Base-by-base conservation (phyloP, 1,284 basidiomycete species). In the Apiotrichum sp. region DNA sequence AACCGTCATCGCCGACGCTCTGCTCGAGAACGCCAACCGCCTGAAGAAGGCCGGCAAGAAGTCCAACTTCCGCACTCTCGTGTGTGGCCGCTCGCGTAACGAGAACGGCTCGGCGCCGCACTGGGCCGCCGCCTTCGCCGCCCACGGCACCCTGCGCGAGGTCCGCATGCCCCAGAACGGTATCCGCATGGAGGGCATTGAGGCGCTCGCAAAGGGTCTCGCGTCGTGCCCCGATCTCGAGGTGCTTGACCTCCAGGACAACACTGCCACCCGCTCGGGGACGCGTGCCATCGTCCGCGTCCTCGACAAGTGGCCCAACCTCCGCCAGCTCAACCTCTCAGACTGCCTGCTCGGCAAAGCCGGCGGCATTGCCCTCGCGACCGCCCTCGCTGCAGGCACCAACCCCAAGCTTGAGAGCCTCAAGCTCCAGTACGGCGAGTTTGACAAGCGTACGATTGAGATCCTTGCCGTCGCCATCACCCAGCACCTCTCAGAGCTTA, bases 101-200 rank as follows among this genome's bases (percentile, higher is more conserved):
- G 93, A 98, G 79, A 87, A 96, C 69, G 93, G 91, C 42, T 88
- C 86, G 2, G 89, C 95, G 0, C 66, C 79, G 1, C 80, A 82
- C 6, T 98, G 92, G 88, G 91, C 90, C 2, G 82, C 85, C 47
- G 93, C 93, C 1, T 96, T 95, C 65, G 84, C 84, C 6, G 88
- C 85, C 40, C 93, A 97, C 70, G 85, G 83, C 4, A 52, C 50
- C 7, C 81, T 98, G 31, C 79, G 80, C 49, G 91, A 97, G 68
- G 87, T 98, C 39, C 83, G 88, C 63, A 87, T 98, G 86, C 89
- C 89, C 41, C 93, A 98, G 79, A 98, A 98, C 70, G 96, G 93
- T 2, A 98, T 99, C 67, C 82, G 93, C 62, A 92, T 91, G 86
- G 86, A 88, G 61, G 95, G 96, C 6, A 88, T 97, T 68, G 82